Conservation (phyloP, 257 asterid genomes). For the Nicotiana otophora region DNA sequence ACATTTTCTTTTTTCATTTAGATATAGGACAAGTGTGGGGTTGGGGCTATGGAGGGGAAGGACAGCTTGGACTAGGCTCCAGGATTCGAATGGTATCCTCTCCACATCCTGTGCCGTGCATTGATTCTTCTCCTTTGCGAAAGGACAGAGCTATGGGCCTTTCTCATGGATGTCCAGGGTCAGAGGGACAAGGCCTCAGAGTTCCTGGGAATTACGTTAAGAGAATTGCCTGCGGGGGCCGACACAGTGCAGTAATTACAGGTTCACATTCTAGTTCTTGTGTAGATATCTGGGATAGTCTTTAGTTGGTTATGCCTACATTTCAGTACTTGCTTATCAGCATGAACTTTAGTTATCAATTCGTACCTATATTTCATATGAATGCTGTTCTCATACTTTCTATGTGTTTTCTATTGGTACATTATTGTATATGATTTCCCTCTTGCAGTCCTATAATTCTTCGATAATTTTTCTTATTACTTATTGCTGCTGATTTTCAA, state of each 20-base stretch:
- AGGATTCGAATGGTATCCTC: conserved; percentile 92
- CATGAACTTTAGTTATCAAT: neutral
- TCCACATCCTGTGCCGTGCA: conserved; percentile 92
- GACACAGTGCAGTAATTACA: conserved; percentile 92
- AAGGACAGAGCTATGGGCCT: conserved; percentile 47
- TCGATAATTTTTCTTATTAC: neutral
- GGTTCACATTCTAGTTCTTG: conserved; percentile 32
- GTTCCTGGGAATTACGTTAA: conserved; percentile 78
- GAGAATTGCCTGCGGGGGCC: conserved; percentile 96
- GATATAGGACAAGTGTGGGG: conserved; percentile 99
- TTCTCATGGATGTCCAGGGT: conserved; percentile 51
- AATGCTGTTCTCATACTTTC: neutral
- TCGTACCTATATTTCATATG: neutral
- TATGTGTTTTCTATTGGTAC: neutral
- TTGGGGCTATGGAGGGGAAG: conserved; percentile 99
- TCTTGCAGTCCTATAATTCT: neutral
- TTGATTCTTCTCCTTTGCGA: conserved; percentile 43
- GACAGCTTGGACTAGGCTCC: conserved; percentile 96
- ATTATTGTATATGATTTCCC: neutral
- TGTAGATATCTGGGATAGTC: neutral
- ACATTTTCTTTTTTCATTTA: conserved; percentile 31
- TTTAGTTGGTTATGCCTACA: neutral
- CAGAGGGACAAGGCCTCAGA: conserved; percentile 57
- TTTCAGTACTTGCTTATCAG: neutral
- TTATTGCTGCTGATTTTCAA: conserved; percentile 9